Evolutionary conservation across 2,329 filamentous ascomycete species (phyloP), one percentile per base, ranked within the genome.

Genomic region (Albophoma yamanashiensis): DNA sequence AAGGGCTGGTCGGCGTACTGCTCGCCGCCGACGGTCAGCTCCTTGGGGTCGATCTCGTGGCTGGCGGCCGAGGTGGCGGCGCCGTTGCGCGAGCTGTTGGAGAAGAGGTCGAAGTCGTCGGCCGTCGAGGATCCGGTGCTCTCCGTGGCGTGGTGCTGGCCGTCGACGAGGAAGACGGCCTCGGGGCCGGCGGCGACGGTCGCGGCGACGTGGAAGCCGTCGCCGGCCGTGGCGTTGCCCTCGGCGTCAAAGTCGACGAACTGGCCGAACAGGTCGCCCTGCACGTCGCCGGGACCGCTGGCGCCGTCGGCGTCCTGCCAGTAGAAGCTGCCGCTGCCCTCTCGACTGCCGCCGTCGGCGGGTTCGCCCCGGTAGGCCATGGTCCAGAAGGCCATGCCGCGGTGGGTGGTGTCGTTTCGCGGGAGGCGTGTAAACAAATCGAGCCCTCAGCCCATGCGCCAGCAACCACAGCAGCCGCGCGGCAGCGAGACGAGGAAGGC

Each of bases 21-120:
- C 12, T 62, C 60, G 36, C 52, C 25, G 45, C 59, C 60, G 40
- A 71, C 62, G 50, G 67, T 62, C 53, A 74, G 64, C 34, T 67
- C 63, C 36, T 65, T 65, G 14, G 70, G 67, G 58, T 73, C 68
- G 42, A 73, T 62, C 27, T 73, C 71, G 43, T 72, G 67, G 61
- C 62, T 67, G 56, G 62, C 58, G 17, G 66, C 64, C 20, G 67
- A 67, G 42, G 67, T 61, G 39, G 61, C 58, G 38, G 64, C 65
- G 14, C 64, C 71, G 25, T 67, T 60, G 58, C 70, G 69, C 9
- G 71, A 71, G 64, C 69, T 73, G 63, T 63, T 68, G 56, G 73
- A 70, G 47, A 74, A 67, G 58, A 74, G 73, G 59, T 75, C 73
- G 47, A 72, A 68, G 57, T 75, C 73, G 57, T 74, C 73, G 17